Conservation (phyloP, 257 asterid species). For the Solanum sejunctum region DNA sequence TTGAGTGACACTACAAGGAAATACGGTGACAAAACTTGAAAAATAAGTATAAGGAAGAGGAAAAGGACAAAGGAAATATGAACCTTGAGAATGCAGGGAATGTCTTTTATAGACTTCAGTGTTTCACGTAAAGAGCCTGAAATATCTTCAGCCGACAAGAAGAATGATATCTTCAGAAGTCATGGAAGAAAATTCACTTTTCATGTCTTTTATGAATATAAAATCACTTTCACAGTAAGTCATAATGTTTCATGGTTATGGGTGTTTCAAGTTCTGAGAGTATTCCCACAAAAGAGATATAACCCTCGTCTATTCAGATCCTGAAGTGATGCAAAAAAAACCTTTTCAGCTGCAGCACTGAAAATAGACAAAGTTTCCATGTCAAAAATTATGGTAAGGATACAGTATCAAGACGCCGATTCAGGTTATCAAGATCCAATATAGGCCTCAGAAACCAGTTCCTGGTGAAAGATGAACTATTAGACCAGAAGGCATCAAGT, state of each 20-base stretch:
- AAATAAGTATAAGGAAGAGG: slow-evolving; percentile 1
- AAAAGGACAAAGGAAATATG: slow-evolving; percentile 6
- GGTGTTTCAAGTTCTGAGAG: background rate
- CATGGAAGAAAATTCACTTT: slow-evolving; percentile 11
- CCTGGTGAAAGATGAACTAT: slow-evolving; percentile 31
- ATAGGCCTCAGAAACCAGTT: slow-evolving; percentile 97
- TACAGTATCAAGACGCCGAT: slow-evolving; percentile 84
- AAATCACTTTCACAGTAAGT: background rate
- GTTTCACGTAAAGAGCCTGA: slow-evolving; percentile 77
- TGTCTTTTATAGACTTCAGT: slow-evolving; percentile 84
- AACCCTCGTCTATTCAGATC: background rate
- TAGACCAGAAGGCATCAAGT: slow-evolving; percentile 14
- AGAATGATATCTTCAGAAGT: slow-evolving; percentile 75
- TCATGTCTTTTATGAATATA: background rate
- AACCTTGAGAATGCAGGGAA: slow-evolving; percentile 85
- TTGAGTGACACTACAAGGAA: background rate
- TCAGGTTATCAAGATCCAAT: slow-evolving; percentile 74
- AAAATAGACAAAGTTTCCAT: background rate
- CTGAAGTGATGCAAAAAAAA: background rate
- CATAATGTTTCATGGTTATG: background rate
- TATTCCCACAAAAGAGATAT: too few species aligned
- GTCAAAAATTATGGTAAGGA: slow-evolving; percentile 31
- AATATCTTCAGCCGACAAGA: slow-evolving; percentile 69
- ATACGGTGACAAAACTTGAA: background rate
- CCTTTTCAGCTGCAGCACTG: background rate